Base-by-base conservation (phyloP, 345 rosid species). In the Pistacia integerrima region DNA sequence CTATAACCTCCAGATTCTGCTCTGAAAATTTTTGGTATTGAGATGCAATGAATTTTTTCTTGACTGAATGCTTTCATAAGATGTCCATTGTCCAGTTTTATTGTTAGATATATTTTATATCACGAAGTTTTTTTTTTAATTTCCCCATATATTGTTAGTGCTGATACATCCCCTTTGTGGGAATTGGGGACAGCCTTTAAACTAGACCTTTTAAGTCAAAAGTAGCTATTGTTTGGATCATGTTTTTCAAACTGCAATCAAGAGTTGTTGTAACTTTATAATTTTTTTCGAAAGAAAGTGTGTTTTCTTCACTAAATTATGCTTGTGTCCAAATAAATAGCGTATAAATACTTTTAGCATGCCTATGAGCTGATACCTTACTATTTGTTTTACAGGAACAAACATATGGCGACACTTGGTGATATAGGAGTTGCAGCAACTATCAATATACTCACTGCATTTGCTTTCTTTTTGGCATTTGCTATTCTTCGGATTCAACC, bases 401-500 rank as follows among this genome's bases (percentile, higher is more conserved):
- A 16, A 55, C 1, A 51, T 1, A 94, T 95, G 99, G 99, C 99
- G 18, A 89, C 94, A 22, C 80, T 93, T 3, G 80, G 70, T 78
- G 99, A 95, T 77, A 93, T 95, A 5, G 97, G 89, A 72, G 84
- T 95, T 33, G 91, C 98, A 51, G 97, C 96, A 54, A 86, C 90
- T 17, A 93, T 95, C 65, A 95, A 95, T 56, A 90, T 95, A 30
- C 86, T 95, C 66, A 88, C 79, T 13, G 97, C 98, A 55, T 81
- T 93, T 69, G 90, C 87, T 41, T 95, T 95, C 89, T 78, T 95
- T 30, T 64, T 93, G 20, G 90, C 87, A 44, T 95, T 95, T 82
- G 98, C 99, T 4, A 55, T 93, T 3, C 87, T 95, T 22, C 84
- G 98, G 57, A 88, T 95, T 49, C 99, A 95, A 79, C 99, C 99